Percentiles rank a stretch among this genome's conserved stretches.
phyloP scores from a whole-genome alignment of 108 stramenopile species.

The Cyclotella sp. region DNA sequence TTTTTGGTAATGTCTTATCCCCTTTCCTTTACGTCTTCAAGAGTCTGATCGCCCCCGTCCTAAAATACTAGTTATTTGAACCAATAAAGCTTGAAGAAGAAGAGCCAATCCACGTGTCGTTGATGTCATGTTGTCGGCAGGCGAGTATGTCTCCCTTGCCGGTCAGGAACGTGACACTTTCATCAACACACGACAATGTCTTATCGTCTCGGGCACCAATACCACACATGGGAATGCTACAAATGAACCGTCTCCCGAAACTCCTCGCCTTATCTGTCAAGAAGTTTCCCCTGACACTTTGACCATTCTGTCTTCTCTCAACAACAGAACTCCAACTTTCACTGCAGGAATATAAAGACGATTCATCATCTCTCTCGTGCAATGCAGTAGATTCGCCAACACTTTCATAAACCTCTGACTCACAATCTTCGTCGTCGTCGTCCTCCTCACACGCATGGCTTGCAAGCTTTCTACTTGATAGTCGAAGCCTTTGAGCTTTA shows the following conservation, averaged over 20 bases:
- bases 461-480: neutral
- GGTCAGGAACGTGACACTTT: neutral
- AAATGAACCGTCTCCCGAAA: neutral
- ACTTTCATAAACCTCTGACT: neutral
- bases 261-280: neutral
- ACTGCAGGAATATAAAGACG: neutral
- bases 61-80: neutral
- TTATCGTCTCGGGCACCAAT: constrained; percentile 2
- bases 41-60: neutral
- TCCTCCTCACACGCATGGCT: neutral
- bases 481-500: neutral
- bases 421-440: neutral
- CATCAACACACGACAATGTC: constrained; percentile 10
- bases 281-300: neutral
- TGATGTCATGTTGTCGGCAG: neutral
- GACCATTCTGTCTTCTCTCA: neutral
- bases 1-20: neutral
- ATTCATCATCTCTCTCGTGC: constrained; percentile 1
- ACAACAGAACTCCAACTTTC: neutral
- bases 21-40: neutral
- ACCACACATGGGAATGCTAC: neutral
- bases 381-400: neutral
- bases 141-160: constrained; percentile 1
- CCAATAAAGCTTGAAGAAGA: neutral
- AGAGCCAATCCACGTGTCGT: neutral